Conservation (phyloP, 768 basidiomycete species). For the Rhodotorula taiwanensis region DNA sequence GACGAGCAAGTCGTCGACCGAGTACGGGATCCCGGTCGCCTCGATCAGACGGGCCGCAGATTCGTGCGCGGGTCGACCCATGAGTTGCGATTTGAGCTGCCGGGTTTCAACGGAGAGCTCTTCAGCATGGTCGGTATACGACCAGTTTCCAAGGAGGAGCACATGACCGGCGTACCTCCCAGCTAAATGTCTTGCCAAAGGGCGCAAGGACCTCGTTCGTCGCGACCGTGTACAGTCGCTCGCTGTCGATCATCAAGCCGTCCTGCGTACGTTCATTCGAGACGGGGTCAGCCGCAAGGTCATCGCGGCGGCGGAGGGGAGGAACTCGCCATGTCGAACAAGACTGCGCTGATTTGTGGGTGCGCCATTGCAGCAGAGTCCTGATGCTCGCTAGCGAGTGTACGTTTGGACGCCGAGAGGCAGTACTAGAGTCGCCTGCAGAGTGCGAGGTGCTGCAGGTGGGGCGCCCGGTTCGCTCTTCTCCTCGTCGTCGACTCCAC, state of each 20-base stretch:
- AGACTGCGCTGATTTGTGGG: constrained; percentile 12
- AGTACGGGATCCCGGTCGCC: constrained; percentile 54
- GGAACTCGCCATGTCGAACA: constrained; percentile 33
- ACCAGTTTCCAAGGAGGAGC: too few relatives aligned
- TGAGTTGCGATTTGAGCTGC: constrained; percentile 22
- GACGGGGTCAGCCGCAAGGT: too few relatives aligned
- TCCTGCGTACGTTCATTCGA: constrained; percentile 17
- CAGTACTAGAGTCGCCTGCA: too few relatives aligned
- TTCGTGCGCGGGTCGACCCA: constrained; percentile 49
- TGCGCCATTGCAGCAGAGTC: constrained; percentile 16
- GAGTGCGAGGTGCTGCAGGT: too few relatives aligned
- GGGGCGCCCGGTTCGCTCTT: too few relatives aligned
- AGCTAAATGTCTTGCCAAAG: constrained; percentile 71
- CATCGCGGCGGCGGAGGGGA: not conserved
- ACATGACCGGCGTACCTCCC: constrained; percentile 47
- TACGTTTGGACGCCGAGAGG: too few relatives aligned
- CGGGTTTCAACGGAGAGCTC: too few relatives aligned
- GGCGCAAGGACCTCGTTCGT: constrained; percentile 64
- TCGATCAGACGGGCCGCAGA: constrained; percentile 16
- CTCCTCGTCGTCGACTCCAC: too few relatives aligned
- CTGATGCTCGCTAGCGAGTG: too few relatives aligned
- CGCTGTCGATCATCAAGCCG: constrained; percentile 33
- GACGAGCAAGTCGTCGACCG: constrained; percentile 55
- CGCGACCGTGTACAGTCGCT: constrained; percentile 23
- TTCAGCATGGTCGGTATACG: too few relatives aligned